A percentile compares a stretch with the other conserved stretches of the same genome.
Evolutionary conservation across 495 filamentous ascomycete species (phyloP).

Genomic region (Penicillium silybi): DNA sequence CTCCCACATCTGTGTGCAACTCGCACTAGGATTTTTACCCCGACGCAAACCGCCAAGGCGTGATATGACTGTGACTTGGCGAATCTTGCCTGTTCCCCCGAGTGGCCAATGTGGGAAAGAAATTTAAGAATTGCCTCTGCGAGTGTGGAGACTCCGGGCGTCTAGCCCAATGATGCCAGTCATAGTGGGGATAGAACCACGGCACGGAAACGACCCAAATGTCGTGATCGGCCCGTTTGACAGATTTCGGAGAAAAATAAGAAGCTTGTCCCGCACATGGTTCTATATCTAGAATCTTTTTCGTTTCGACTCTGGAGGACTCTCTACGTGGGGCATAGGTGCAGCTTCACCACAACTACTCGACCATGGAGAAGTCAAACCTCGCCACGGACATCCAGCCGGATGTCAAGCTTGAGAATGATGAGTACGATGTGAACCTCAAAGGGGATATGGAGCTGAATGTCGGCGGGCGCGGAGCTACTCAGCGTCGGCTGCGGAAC

Average conservation of each 20-base stretch:
- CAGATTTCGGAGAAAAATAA: constrained; percentile 12
- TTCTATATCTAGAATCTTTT: not conserved
- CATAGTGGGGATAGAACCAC: constrained; percentile 14
- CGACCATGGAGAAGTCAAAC: constrained; percentile 13
- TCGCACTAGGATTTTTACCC: not conserved
- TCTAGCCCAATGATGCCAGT: constrained; percentile 13
- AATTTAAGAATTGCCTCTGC: constrained; percentile 6
- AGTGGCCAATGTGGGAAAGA: not conserved
- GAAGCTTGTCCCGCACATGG: constrained; percentile 5
- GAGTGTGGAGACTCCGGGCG: constrained; percentile 8
- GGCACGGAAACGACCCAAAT: constrained; percentile 10
- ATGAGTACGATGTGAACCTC: constrained; percentile 16
- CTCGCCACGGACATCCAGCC: constrained; percentile 16
- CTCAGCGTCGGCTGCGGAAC: constrained; percentile 35
- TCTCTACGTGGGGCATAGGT: not conserved
- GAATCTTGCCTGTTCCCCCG: not conserved
- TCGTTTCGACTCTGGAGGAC: not conserved
- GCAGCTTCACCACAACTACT: not conserved
- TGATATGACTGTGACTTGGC: not conserved
- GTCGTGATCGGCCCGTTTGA: constrained; percentile 19
- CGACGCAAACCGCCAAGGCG: not conserved
- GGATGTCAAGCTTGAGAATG: constrained; percentile 17
- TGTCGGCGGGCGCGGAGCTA: constrained; percentile 32
- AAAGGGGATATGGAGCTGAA: constrained; percentile 35
- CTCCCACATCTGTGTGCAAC: not conserved